Conservation (phyloP, 75 land plant species). For the Adiantum capillusveneris region DNA sequence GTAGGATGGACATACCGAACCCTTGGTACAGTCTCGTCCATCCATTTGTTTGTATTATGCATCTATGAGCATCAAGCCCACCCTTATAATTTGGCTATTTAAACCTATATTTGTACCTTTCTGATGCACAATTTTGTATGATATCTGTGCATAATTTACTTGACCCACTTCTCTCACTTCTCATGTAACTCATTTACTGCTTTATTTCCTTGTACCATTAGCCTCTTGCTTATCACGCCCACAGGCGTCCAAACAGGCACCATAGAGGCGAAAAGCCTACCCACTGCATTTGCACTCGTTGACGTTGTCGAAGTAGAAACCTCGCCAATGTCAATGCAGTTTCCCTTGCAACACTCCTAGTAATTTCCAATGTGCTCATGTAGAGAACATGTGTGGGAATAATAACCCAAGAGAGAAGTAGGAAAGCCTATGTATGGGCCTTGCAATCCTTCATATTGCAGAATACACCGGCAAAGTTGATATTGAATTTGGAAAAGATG, state of each 20-base stretch:
- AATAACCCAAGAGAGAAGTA: constrained; percentile 76
- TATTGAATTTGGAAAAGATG: background rate
- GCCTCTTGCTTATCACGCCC: constrained; percentile 80
- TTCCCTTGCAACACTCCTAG: constrained; percentile 68
- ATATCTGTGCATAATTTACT: no score
- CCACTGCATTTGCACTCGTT: constrained; percentile 70
- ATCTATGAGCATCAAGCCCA: constrained; percentile 77
- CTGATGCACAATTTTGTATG: no score
- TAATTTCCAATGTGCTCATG: constrained; percentile 86
- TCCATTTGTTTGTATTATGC: constrained; percentile 60
- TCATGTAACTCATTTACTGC: constrained; percentile 2
- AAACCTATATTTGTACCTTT: background rate
- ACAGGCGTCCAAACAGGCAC: constrained; percentile 94
- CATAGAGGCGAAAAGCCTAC: constrained; percentile 71
- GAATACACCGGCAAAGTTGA: constrained; percentile 42
- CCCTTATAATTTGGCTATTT: constrained; percentile 32
- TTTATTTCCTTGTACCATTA: constrained; percentile 74
- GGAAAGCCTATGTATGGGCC: constrained; percentile 83
- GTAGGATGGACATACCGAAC: constrained; percentile 80
- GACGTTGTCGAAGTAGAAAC: constrained; percentile 63
- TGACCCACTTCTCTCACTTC: no score
- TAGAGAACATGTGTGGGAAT: constrained; percentile 86
- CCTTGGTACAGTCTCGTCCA: constrained; percentile 74
- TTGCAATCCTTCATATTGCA: constrained; percentile 55
- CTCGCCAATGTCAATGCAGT: constrained; percentile 34